Base-by-base conservation (phyloP, 306 rosid genomes). In the Gastrolobium villosum region DNA sequence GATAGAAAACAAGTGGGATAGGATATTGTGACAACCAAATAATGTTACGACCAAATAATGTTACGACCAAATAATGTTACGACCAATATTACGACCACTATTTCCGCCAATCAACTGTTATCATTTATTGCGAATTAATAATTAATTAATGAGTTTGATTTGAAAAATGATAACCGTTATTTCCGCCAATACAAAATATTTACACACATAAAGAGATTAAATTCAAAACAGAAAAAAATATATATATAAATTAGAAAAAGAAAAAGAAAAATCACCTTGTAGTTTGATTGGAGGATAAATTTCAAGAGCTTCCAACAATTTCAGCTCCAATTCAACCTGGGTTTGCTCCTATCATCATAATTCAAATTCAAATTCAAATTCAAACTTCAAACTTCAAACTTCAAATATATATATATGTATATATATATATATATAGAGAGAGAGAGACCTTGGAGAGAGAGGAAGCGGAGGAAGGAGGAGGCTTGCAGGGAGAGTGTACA, bases 381-480 rank as follows among this genome's bases (percentile, higher is more conserved):
- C n/a, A 67, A 50, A 62, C 0, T 32, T 32, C 41, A 36, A 60
- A 32, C n/a, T 59, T n/a, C n/a, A 67, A 50, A 62, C 0, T 32
- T 32, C 41, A 36, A 60, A 32, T n/a, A n/a, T n/a, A n/a, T n/a
- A n/a, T n/a, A n/a, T n/a, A n/a, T n/a, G n/a, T 2, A 0, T 8
- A 77, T 1, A 75, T 39, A 82, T 62, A 76, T 64, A 74, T 28
- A 75, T 20, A 20, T 20, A 20, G 26, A 20, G 26, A 20, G 26
- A 72, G 66, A 78, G 31, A 9, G 15, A 82, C 93, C 93, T 89
- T 92, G 49, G 90, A 86, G 52, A 89, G 88, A 82, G 92, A 91
- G 54, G 97, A 89, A 84, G 91, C 94, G 64, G 97, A 89, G 62
- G 97, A 92, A 66, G 91, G 94, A 11, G 93, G 94, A 70, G 94